These are phyloP conservation scores for Trifolium dubium DNA, from an alignment of 306 rosid genomes.

Conservation along the genomic window DNA sequence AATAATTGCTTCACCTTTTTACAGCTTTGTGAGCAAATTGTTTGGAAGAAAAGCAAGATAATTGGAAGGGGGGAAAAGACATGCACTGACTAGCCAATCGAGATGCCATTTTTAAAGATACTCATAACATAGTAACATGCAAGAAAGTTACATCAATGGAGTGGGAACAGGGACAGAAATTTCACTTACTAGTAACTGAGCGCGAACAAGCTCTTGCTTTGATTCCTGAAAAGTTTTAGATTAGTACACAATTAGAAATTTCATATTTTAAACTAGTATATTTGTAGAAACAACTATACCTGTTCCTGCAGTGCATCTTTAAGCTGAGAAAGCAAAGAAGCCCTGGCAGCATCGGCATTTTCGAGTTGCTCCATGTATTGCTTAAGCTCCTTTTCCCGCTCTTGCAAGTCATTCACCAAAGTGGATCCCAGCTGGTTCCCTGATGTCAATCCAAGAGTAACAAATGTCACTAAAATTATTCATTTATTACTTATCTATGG, in stretches of 20 bases:
- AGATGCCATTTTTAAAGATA: constrained; percentile 23
- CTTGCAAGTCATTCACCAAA: constrained; percentile 66
- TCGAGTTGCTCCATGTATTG: constrained; percentile 69
- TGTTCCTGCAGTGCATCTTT: constrained; percentile 87
- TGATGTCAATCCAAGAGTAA: constrained; percentile 46
- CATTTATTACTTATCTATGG: neutral
- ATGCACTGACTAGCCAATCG: constrained; percentile 11
- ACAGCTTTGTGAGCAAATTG: neutral
- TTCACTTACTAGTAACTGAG: constrained; percentile 76
- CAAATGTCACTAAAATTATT: constrained; percentile 26
- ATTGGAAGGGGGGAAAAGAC: neutral
- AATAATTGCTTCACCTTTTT: neutral
- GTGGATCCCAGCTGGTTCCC: constrained; percentile 69
- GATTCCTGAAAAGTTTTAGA: constrained; percentile 68
- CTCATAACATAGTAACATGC: neutral
- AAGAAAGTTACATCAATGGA: constrained; percentile 28
- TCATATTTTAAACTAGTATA: constrained; percentile 15
- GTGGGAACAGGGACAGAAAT: constrained; percentile 8
- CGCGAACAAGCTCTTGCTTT: constrained; percentile 67
- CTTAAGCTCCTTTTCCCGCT: constrained; percentile 65
- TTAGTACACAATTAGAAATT: constrained; percentile 37
- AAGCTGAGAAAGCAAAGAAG: constrained; percentile 68
- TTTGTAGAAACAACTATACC: constrained; percentile 48
- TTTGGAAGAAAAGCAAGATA: constrained; percentile 18
- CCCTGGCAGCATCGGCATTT: constrained; percentile 65